Evolutionary conservation across 2,329 filamentous ascomycete species (phyloP).

Genomic region (Paramyrothecium roridum): DNA sequence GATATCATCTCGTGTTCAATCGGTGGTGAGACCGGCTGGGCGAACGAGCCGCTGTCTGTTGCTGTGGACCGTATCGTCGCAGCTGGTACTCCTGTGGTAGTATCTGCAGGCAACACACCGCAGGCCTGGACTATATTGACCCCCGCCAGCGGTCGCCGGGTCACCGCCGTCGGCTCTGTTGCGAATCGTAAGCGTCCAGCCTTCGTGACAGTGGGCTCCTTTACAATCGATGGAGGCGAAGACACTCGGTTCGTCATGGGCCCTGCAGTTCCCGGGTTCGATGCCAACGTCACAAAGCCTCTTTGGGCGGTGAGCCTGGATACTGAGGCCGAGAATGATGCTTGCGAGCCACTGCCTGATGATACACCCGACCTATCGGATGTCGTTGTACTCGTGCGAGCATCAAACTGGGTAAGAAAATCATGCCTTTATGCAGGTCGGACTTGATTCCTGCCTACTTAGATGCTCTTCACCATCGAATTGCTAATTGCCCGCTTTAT

Average conservation of each 20-base stretch:
- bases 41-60: not conserved
- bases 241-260: not conserved
- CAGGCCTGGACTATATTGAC: not conserved
- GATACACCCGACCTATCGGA: not conserved
- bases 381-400: not conserved
- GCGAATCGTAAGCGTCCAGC: not conserved
- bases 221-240: not conserved
- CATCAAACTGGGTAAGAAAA: not conserved
- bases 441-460: too few species aligned
- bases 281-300: not conserved
- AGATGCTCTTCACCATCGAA: too few species aligned
- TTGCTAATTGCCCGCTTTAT: not conserved
- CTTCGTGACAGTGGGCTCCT: not conserved
- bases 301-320: not conserved
- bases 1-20: conserved; percentile 51
- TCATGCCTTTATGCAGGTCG: too few species aligned
- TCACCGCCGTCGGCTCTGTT: not conserved
- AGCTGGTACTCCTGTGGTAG: not conserved
- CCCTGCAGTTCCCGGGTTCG: not conserved
- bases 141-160: not conserved
- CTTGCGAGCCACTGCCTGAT: not conserved
- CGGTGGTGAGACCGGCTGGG: conserved; percentile 18
- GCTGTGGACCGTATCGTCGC: not conserved
- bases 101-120: not conserved
- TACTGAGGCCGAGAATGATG: not conserved